Evolutionary conservation across 495 filamentous ascomycete species (phyloP), one percentile per base, ranked within the genome.

Genomic region (Neurospora tetrasperma): DNA sequence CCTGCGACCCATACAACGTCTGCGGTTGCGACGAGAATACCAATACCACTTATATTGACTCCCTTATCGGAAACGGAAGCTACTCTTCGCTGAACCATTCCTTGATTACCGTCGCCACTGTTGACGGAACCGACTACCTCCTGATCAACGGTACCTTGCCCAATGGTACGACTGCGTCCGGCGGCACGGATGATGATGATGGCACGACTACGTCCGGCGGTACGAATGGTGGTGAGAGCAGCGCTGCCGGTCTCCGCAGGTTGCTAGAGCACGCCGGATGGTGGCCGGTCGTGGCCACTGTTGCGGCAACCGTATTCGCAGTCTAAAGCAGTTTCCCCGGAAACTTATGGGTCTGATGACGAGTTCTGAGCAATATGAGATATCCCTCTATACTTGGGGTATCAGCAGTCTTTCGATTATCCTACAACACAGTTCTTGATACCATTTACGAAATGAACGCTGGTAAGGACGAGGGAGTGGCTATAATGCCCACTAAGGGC

Each of bases 1-100:
- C 92, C 69, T 98, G 96, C 80, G 85, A 90, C 70, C 76, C 88
- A 73, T 89, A 92, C 75, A 76, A 75, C 46, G 89, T 86, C 40
- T 99, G 96, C 79, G 91, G 93, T 40, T 98, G 95, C 82, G 94
- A 96, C 76, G 88, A 91, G 73, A 93, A 93, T 75, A 83, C 83
- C 73, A 72, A 89, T 83, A 81, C 86, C 78, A 89, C 82, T 73
- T 89, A 79, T 82, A 89, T 82, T 79, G 73, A 88, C 72, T 75
- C 78, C 14, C 48, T 90, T n/a, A 84, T 91, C 62, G 93, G 93
- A 11, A 90, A 93, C 76, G 89, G 91, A 71, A 87, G 79, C 74
- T 84, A 86, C 74, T 70, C 75, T 4, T 84, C 82, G 1, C 80
- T 89, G 70, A 92, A 97, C 81, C 84, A 87, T 44, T 87, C 84